These are phyloP conservation scores for Coprinopsis strossmayeri DNA, from an alignment of 768 basidiomycete genomes.

Conservation along the genomic window DNA sequence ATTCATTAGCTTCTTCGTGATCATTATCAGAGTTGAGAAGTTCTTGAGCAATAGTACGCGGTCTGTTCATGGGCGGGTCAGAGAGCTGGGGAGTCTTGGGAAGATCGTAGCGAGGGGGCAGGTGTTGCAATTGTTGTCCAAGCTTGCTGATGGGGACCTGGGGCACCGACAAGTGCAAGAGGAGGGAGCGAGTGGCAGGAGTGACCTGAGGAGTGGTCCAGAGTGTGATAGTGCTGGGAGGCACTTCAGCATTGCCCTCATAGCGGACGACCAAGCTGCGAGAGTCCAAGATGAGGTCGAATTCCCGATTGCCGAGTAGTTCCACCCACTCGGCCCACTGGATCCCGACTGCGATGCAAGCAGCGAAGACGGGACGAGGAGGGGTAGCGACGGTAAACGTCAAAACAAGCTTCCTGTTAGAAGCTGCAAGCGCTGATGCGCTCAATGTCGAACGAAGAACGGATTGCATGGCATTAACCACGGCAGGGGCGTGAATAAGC, in stretches of 20 bases:
- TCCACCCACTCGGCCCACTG: constrained; percentile 32
- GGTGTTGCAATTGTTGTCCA: constrained; percentile 14
- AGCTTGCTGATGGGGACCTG: constrained; percentile 24
- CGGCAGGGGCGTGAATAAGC: constrained; percentile 17
- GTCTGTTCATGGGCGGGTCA: constrained; percentile 15
- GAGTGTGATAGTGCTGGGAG: no score
- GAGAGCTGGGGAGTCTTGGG: constrained; percentile 13
- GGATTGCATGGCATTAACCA: constrained; percentile 20
- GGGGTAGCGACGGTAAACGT: constrained; percentile 23
- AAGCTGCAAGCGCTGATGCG: constrained; percentile 14
- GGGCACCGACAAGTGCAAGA: constrained; percentile 12
- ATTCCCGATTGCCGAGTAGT: constrained; percentile 26
- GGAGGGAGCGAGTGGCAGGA: constrained; percentile 14
- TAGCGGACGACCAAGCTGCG: constrained; percentile 22
- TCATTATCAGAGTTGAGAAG: constrained; percentile 24
- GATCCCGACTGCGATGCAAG: constrained; percentile 26
- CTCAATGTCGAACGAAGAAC: constrained; percentile 26
- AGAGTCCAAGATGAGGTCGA: constrained; percentile 28
- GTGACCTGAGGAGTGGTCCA: constrained; percentile 21
- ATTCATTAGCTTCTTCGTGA: constrained; percentile 28
- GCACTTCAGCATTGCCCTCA: no score
- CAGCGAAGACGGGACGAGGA: constrained; percentile 28
- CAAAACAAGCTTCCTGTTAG: constrained; percentile 19
- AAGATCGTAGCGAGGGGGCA: constrained; percentile 13
- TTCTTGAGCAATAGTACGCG: constrained; percentile 28